phyloP scores from a whole-genome alignment of 2,329 filamentous ascomycete genomes.

The Rhinocladiella mackenziei region DNA sequence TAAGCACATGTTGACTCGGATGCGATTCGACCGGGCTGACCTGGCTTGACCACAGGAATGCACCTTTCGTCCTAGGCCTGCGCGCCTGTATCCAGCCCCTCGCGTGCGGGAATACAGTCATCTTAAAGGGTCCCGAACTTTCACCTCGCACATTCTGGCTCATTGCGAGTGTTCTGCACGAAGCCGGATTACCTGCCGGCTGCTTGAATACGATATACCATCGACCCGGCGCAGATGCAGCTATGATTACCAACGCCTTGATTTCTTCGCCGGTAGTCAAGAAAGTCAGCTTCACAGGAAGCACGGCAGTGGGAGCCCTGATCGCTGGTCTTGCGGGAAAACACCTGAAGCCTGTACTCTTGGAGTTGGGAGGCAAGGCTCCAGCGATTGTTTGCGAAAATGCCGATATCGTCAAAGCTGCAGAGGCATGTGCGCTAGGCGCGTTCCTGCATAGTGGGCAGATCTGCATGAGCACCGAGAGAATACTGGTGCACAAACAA shows the following conservation, averaged over 20 bases:
- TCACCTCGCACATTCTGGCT: conserved; percentile 60
- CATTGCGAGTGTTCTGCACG: conserved; percentile 60
- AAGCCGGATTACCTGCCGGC: conserved; percentile 72
- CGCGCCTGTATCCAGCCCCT: conserved; percentile 28
- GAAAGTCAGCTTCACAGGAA: conserved; percentile 78
- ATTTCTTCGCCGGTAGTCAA: conserved; percentile 64
- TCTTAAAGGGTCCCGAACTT: conserved; percentile 68
- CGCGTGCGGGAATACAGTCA: conserved; percentile 61
- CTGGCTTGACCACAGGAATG: conserved; percentile 43
- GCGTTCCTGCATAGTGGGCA: conserved; percentile 52
- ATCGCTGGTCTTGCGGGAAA: conserved; percentile 66
- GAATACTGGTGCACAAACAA: conserved; percentile 61
- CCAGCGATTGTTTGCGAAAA: conserved; percentile 74
- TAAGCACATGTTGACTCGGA: conserved; percentile 42
- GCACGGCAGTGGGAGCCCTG: conserved; percentile 66
- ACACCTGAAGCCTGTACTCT: conserved; percentile 70
- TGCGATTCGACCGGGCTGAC: background rate
- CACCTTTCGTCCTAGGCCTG: conserved; percentile 38
- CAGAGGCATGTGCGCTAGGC: conserved; percentile 33
- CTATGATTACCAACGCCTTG: conserved; percentile 61
- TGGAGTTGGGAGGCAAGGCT: conserved; percentile 81
- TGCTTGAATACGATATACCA: conserved; percentile 68
- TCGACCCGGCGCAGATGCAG: conserved; percentile 55
- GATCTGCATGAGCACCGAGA: conserved; percentile 81
- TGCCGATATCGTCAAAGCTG: conserved; percentile 69